Conservation (phyloP, 495 filamentous ascomycete genomes). For the Acidomyces sp. region DNA sequence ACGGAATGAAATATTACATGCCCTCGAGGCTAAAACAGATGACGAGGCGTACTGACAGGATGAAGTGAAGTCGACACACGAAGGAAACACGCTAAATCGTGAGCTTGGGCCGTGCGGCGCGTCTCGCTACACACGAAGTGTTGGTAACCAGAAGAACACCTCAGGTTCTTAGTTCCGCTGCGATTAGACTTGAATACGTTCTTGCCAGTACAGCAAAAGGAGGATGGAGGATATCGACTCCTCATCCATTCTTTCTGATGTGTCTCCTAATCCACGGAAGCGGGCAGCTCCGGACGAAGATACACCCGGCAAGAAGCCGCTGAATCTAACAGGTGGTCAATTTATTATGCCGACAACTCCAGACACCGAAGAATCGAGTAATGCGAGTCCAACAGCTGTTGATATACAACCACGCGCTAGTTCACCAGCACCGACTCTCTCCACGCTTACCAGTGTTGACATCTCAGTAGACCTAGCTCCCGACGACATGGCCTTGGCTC, state of each 20-base stretch:
- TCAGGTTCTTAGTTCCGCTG: too few relatives aligned
- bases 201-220: neutral
- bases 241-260: too few relatives aligned
- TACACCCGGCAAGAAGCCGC: slow-evolving; percentile 44
- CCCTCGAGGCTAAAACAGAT: too few relatives aligned
- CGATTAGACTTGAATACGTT: too few relatives aligned
- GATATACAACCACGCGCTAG: slow-evolving; percentile 7
- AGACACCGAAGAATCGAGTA: slow-evolving; percentile 23
- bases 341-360: slow-evolving; percentile 61
- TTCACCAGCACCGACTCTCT: slow-evolving; percentile 17
- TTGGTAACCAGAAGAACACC: too few relatives aligned
- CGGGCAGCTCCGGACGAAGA: slow-evolving; percentile 18
- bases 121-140: too few relatives aligned
- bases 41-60: too few relatives aligned
- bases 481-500: neutral
- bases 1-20: too few relatives aligned
- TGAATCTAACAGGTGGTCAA: slow-evolving; percentile 77
- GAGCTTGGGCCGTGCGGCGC: too few relatives aligned
- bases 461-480: neutral
- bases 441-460: slow-evolving; percentile 14
- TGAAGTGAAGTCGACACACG: too few relatives aligned
- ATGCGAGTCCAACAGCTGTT: slow-evolving; percentile 15
- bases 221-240: slow-evolving; percentile 17
- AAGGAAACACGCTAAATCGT: too few relatives aligned
- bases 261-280: slow-evolving; percentile 13